Base-by-base conservation (phyloP, 2,329 filamentous ascomycete genomes). In the Chaetomium sp. region DNA sequence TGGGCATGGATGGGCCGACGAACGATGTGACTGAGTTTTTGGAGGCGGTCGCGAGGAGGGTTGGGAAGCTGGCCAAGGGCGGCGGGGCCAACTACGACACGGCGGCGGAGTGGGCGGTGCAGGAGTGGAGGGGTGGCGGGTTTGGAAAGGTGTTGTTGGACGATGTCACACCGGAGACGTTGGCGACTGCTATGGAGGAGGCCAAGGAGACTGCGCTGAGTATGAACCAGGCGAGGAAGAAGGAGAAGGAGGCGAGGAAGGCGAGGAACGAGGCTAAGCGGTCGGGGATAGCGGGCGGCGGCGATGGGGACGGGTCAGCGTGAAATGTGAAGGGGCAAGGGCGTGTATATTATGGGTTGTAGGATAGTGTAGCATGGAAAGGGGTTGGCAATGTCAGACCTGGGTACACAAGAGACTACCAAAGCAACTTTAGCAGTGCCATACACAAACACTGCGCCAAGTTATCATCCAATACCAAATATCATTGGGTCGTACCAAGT, bases 1-100 rank as follows among this genome's bases (percentile, higher is more conserved):
- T 69, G 27, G 50, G 92, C 87, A 74, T 84, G 81, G 57, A 73
- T 76, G 38, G 25, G 42, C 92, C 93, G 0, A 98, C 95, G 1
- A 97, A 98, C 76, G 91, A 97, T 69, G 81, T 96, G n/a, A 78
- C 83, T 56, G 83, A 85, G 49, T 84, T 97, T 29, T 82, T 99
- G 13, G 82, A 85, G 16, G 85, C 80, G 1, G 86, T 96, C 23
- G 93, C 92, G 21, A 80, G 73, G 60, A 89, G 88, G 70, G 92
- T 90, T 9, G 95, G 95, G 8, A 86, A 92, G 68, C 77, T 98
- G 58, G 83, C 83, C 55, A 89, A 89, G 68, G 91, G 92, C 1
- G 93, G 92, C 0, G 76, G 83, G 10, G 87, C 90, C 0, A 88
- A 91, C 73, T 78, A 85, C 29, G 89, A 93, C 60, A 86, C 86